These are phyloP conservation scores for Malassezia nana DNA, from an alignment of 1,284 basidiomycete genomes.

Conservation along the genomic window DNA sequence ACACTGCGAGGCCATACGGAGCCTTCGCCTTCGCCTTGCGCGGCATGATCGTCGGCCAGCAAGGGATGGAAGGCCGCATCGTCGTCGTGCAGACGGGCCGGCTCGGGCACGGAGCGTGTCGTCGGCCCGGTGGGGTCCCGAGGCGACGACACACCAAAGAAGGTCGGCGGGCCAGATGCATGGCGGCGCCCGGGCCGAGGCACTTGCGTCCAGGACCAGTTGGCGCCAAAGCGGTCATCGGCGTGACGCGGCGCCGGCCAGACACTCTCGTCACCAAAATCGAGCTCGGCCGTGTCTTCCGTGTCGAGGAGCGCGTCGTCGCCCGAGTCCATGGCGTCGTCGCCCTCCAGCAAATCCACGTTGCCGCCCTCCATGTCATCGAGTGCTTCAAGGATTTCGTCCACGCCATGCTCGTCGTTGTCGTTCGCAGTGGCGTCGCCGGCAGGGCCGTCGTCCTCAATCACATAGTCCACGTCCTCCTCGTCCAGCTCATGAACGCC, in stretches of 20 bases:
- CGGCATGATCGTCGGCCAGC: slow-evolving; percentile 55
- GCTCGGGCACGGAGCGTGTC: not conserved
- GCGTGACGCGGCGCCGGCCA: slow-evolving; percentile 14
- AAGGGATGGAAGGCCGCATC: slow-evolving; percentile 58
- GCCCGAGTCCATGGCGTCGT: slow-evolving; percentile 15
- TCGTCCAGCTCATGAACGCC: slow-evolving; percentile 14
- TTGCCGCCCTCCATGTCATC: slow-evolving; percentile 11
- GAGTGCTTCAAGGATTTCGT: slow-evolving; percentile 17
- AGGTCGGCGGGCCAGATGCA: not conserved
- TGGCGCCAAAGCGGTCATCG: slow-evolving; percentile 45
- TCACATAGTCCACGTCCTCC: slow-evolving; percentile 56
- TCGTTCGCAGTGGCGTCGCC: slow-evolving; percentile 38
- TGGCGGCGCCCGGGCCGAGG: slow-evolving; percentile 12
- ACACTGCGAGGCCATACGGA: slow-evolving; percentile 58
- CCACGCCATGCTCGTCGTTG: slow-evolving; percentile 18
- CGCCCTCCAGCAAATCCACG: slow-evolving; percentile 24
- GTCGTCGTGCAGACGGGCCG: not conserved
- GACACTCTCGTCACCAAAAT: slow-evolving; percentile 28
- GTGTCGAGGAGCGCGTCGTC: slow-evolving; percentile 28
- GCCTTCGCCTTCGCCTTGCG: slow-evolving; percentile 14
- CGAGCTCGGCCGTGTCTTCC: slow-evolving; percentile 33
- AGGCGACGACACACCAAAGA: not conserved
- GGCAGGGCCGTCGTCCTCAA: slow-evolving; percentile 49
- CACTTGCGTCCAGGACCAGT: slow-evolving; percentile 40
- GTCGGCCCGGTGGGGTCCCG: not conserved